Conservation (phyloP, 805 yeast genomes). For the Ogataea methylovora region DNA sequence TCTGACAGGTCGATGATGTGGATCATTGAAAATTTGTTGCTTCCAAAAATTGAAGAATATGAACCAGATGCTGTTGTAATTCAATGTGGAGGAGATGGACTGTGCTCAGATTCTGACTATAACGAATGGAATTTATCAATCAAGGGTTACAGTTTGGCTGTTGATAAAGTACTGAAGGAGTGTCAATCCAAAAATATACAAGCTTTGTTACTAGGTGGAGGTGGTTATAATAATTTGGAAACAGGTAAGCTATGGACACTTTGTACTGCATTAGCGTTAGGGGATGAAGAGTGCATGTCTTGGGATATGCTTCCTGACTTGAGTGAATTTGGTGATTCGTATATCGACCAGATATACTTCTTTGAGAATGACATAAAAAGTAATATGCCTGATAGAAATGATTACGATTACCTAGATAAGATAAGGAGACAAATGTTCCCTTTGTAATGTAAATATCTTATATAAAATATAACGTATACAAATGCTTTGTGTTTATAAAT, state of each 20-base stretch:
- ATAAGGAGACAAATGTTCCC: conserved; percentile 10
- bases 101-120: conserved; percentile 48
- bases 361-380: conserved; percentile 20
- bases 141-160: conserved; percentile 33
- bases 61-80: conserved; percentile 49
- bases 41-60: conserved; percentile 31
- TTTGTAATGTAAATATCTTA: background rate
- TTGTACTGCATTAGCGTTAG: conserved; percentile 23
- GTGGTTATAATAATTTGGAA: conserved; percentile 62
- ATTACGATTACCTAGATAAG: conserved; percentile 21
- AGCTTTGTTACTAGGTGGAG: conserved; percentile 59
- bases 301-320: too few relatives aligned
- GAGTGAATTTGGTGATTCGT: conserved; percentile 3
- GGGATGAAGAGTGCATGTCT: too few relatives aligned
- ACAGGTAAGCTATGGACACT: conserved; percentile 56
- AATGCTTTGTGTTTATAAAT: background rate
- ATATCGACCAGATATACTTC: conserved; percentile 4
- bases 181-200: conserved; percentile 19
- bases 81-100: conserved; percentile 72
- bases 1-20: conserved; percentile 34
- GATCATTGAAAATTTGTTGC: conserved; percentile 32
- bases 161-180: conserved; percentile 22
- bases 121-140: conserved; percentile 66
- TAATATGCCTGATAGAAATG: conserved; percentile 24
- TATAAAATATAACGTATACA: background rate